Evolutionary conservation across 805 yeast genomes (phyloP).

Genomic region (Lipomyces sp.): DNA sequence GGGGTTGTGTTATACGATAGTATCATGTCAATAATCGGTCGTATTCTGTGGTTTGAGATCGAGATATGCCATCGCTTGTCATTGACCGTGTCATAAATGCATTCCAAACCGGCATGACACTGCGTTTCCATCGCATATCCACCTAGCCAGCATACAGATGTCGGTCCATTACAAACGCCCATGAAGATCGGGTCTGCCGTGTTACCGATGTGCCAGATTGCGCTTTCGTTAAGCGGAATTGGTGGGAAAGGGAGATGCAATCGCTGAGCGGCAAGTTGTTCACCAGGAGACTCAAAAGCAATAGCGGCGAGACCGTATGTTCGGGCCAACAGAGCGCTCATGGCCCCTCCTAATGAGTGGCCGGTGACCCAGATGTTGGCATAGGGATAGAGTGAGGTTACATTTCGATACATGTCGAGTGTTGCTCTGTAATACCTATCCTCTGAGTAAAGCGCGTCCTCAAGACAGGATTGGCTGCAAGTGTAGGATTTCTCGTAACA

Average conservation of each 20-base stretch:
- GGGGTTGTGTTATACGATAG: conserved; percentile 78
- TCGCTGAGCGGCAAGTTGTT: conserved; percentile 77
- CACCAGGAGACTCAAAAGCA: conserved; percentile 94
- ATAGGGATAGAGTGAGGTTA: conserved; percentile 66
- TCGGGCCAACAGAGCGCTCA: conserved; percentile 80
- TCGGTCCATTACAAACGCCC: conserved; percentile 97
- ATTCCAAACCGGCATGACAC: conserved; percentile 88
- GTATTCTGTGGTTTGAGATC: conserved; percentile 85
- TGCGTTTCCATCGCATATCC: conserved; percentile 98
- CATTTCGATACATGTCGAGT: conserved; percentile 77
- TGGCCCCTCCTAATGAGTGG: conserved; percentile 92
- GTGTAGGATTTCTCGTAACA: conserved; percentile 84
- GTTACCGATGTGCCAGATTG: conserved; percentile 94
- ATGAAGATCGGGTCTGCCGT: conserved; percentile 96
- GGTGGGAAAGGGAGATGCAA: conserved; percentile 91
- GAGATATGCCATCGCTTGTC: conserved; percentile 85
- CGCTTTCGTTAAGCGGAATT: conserved; percentile 69
- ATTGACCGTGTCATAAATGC: conserved; percentile 85
- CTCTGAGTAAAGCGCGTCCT: conserved; percentile 70
- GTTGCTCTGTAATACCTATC: conserved; percentile 86
- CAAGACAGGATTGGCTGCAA: conserved; percentile 88
- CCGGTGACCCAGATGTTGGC: conserved; percentile 90
- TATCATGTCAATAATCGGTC: conserved; percentile 81
- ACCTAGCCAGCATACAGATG: conserved; percentile 85
- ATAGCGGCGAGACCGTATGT: conserved; percentile 92